Evolutionary conservation across 495 filamentous ascomycete species (phyloP).

Genomic region (Neurospora sp.): DNA sequence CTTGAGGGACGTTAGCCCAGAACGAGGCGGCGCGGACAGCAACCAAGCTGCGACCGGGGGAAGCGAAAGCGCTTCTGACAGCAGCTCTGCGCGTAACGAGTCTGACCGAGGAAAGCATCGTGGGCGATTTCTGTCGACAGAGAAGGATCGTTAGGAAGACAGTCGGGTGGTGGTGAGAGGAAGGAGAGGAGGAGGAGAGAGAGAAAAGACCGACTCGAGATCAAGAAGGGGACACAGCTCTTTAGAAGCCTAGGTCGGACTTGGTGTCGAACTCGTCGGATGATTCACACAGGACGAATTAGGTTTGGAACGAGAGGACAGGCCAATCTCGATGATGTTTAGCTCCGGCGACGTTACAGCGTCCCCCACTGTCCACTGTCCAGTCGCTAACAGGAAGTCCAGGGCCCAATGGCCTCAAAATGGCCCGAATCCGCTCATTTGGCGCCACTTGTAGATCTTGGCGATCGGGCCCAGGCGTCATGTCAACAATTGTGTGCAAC

Average conservation of each 20-base stretch:
- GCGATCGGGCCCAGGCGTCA: not conserved
- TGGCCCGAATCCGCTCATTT: not conserved
- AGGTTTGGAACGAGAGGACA: not conserved
- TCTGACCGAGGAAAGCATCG: constrained; percentile 26
- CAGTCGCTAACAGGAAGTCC: not conserved
- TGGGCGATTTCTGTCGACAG: constrained; percentile 1
- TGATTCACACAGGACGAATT: not conserved
- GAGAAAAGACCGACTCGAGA: not conserved
- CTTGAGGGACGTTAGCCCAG: constrained; percentile 85
- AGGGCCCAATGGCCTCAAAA: not conserved
- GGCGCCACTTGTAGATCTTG: not conserved
- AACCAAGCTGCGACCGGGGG: constrained; percentile 27
- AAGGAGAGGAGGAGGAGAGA: not conserved
- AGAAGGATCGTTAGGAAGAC: not conserved
- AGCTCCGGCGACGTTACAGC: not conserved
- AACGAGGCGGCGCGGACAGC: constrained; percentile 64
- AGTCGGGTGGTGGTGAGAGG: not conserved
- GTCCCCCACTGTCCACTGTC: not conserved
- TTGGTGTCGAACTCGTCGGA: not conserved
- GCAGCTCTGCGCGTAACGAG: constrained; percentile 26
- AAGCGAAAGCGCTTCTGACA: constrained; percentile 1
- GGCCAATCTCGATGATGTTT: constrained; percentile 1
- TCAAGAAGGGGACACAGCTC: not conserved
- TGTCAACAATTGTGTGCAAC: not conserved
- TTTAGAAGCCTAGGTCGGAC: not conserved